Evolutionary conservation across 768 basidiomycete genomes (phyloP).

Genomic region (Lactifluus hygrophoroides): DNA sequence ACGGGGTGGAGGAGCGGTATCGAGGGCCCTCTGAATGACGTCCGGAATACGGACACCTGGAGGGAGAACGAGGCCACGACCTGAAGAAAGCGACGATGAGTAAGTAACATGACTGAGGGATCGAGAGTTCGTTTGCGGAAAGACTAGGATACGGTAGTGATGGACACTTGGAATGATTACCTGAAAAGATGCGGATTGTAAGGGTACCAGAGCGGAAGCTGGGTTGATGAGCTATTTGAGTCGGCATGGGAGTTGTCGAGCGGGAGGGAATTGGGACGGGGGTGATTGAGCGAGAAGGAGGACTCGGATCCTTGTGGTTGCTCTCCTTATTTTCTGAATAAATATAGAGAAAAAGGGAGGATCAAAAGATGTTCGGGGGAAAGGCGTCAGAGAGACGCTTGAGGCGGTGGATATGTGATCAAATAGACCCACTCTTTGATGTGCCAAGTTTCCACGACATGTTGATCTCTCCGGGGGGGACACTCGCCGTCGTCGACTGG

Average conservation of each 20-base stretch:
- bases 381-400: background rate
- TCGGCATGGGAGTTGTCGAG: slow-evolving; percentile 62
- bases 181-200: slow-evolving; percentile 92
- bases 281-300: slow-evolving; percentile 68
- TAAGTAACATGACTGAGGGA: background rate
- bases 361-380: background rate
- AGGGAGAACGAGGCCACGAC: slow-evolving; percentile 73
- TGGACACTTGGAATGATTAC: slow-evolving; percentile 32
- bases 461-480: background rate
- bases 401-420: slow-evolving; percentile 1
- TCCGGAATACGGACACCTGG: slow-evolving; percentile 74
- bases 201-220: slow-evolving; percentile 84
- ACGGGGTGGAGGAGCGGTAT: slow-evolving; percentile 45
- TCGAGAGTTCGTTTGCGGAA: background rate
- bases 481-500: background rate
- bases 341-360: background rate
- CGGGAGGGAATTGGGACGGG: slow-evolving; percentile 61
- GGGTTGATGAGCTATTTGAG: slow-evolving; percentile 25
- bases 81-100: slow-evolving; percentile 30
- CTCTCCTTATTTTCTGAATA: slow-evolving; percentile 54
- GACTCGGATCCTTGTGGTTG: slow-evolving; percentile 50
- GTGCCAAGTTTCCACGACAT: slow-evolving; percentile 54
- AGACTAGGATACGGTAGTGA: background rate
- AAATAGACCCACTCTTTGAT: slow-evolving; percentile 28
- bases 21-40: slow-evolving; percentile 75